Percentiles rank a stretch among this genome's conserved stretches.
These are phyloP conservation scores for Naganishia randhawae DNA, from an alignment of 768 basidiomycete genomes.

Conservation along the genomic window DNA sequence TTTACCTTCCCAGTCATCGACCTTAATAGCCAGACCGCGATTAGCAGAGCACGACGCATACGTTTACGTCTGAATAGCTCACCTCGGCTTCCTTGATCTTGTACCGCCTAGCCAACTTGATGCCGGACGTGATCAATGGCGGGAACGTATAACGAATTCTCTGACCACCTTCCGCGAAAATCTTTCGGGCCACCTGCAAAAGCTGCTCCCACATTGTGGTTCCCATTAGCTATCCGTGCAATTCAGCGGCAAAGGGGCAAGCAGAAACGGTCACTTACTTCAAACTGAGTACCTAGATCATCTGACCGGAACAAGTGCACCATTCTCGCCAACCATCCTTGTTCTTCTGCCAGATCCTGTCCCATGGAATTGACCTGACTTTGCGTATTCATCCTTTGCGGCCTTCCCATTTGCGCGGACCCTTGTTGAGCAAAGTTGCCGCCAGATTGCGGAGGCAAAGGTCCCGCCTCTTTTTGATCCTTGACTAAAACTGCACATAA, in stretches of 20 bases:
- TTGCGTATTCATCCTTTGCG: slow-evolving; percentile 11
- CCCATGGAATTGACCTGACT: slow-evolving; percentile 12
- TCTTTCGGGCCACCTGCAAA: slow-evolving; percentile 80
- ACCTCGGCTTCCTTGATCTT: slow-evolving; percentile 56
- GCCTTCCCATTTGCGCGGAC: slow-evolving; percentile 17
- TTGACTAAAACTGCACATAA: slow-evolving; percentile 87
- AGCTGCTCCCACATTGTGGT: slow-evolving; percentile 56
- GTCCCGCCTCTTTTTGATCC: slow-evolving; percentile 57
- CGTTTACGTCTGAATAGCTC: neutral
- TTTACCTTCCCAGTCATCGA: slow-evolving; percentile 75
- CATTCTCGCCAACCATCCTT: slow-evolving; percentile 98
- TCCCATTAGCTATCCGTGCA: neutral
- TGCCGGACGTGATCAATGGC: slow-evolving; percentile 85
- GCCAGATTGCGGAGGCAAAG: slow-evolving; percentile 48
- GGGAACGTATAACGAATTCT: slow-evolving; percentile 97
- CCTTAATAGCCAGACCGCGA: neutral
- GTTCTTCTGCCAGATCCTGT: slow-evolving; percentile 75
- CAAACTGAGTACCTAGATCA: slow-evolving; percentile 80
- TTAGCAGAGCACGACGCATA: neutral
- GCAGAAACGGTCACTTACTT: slow-evolving; percentile 58
- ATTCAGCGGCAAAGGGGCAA: too few relatives aligned
- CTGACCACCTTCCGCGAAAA: slow-evolving; percentile 81
- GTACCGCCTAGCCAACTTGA: slow-evolving; percentile 87
- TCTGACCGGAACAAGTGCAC: slow-evolving; percentile 90
- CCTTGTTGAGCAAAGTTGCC: slow-evolving; percentile 48